These are phyloP conservation scores for Tricholoma furcatifolium DNA, from an alignment of 768 basidiomycete species.

Conservation along the genomic window DNA sequence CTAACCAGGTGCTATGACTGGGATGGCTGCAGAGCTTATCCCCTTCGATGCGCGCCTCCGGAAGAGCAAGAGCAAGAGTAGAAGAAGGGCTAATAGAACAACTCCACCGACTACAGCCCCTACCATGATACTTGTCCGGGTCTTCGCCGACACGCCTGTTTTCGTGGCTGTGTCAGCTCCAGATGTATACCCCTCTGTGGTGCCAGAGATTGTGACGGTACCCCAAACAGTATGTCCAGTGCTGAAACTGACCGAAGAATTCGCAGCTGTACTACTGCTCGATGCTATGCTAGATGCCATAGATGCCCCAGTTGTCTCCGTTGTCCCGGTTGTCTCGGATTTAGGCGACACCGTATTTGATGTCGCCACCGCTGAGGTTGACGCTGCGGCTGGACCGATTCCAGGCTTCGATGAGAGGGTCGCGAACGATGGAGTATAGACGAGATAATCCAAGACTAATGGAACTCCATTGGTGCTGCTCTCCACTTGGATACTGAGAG, in stretches of 20 bases:
- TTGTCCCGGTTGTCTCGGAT: too few relatives aligned
- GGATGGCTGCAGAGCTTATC: too few relatives aligned
- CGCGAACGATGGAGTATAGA: not conserved
- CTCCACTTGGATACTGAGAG: not conserved
- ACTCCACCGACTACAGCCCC: not conserved
- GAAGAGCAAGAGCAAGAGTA: not conserved
- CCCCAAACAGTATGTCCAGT: not conserved
- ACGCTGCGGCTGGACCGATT: not conserved
- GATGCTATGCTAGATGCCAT: not conserved
- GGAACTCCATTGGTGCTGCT: not conserved
- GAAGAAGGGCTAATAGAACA: not conserved
- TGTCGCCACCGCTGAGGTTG: too few relatives aligned
- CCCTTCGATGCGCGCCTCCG: not conserved
- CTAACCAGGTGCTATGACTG: too few relatives aligned
- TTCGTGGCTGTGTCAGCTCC: not conserved
- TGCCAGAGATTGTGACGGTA: not conserved
- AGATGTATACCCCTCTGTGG: not conserved
- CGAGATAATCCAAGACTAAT: not conserved
- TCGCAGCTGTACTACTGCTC: not conserved
- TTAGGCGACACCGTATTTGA: too few relatives aligned
- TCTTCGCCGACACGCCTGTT: not conserved
- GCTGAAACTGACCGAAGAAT: not conserved
- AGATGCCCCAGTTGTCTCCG: not conserved
- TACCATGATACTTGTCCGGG: not conserved
- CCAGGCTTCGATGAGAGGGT: not conserved